These are phyloP conservation scores for Tothia fuscella DNA, from an alignment of 2,329 filamentous ascomycete species.

Conservation along the genomic window DNA sequence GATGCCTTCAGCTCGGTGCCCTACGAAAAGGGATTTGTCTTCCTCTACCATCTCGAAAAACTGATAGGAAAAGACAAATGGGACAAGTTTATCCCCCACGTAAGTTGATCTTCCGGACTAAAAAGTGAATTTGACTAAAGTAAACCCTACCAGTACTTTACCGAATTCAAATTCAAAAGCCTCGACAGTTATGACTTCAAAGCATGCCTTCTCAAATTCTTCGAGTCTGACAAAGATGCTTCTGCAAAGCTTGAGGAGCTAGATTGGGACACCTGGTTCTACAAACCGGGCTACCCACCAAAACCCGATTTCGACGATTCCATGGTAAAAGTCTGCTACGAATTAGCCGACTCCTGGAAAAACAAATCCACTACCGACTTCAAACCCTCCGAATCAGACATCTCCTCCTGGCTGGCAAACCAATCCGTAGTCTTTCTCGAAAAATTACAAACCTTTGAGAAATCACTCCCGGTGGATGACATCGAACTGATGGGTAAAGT, in stretches of 20 bases:
- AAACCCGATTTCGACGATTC: slow-evolving; percentile 87
- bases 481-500: slow-evolving; percentile 60
- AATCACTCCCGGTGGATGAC: slow-evolving; percentile 50
- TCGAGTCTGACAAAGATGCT: slow-evolving; percentile 52
- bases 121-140: too few relatives aligned
- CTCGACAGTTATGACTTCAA: slow-evolving; percentile 94
- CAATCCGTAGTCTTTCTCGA: slow-evolving; percentile 90
- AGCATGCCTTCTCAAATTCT: slow-evolving; percentile 75
- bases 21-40: slow-evolving; percentile 94
- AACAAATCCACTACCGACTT: slow-evolving; percentile 35
- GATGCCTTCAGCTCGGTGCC: slow-evolving; percentile 88
- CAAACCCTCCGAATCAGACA: slow-evolving; percentile 54
- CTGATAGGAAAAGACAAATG: slow-evolving; percentile 77
- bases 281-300: slow-evolving; percentile 73
- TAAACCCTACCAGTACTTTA: slow-evolving; percentile 54
- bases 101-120: slow-evolving; percentile 16
- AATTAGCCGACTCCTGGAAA: slow-evolving; percentile 72
- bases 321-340: slow-evolving; percentile 75
- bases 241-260: slow-evolving; percentile 55
- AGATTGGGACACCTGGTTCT: slow-evolving; percentile 86
- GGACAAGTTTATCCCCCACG: slow-evolving; percentile 85
- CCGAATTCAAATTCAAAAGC: slow-evolving; percentile 70
- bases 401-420: slow-evolving; percentile 66
- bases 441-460: slow-evolving; percentile 51
- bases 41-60: slow-evolving; percentile 82